Percentiles rank a stretch among this genome's conserved stretches.
phyloP scores from a whole-genome alignment of 2,329 filamentous ascomycete genomes.

The Fusarium sp. region DNA sequence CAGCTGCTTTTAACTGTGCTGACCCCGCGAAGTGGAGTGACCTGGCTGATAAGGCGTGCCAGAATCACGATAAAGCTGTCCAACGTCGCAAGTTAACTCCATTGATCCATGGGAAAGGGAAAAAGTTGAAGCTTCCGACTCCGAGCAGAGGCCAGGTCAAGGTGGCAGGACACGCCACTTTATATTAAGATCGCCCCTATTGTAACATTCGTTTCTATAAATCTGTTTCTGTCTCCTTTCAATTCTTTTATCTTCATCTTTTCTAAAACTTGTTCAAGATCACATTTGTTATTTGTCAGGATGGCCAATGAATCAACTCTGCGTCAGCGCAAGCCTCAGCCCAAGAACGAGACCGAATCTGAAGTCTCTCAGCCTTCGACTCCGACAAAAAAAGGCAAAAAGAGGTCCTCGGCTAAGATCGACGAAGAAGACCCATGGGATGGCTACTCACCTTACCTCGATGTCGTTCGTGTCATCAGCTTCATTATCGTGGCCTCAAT shows the following conservation, averaged over 20 bases:
- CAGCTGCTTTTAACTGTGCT: conserved; percentile 12
- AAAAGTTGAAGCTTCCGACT: conserved; percentile 26
- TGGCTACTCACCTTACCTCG: conserved; percentile 62
- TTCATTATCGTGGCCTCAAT: conserved; percentile 73
- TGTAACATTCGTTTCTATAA: conserved; percentile 7
- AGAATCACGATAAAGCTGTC: conserved; percentile 38
- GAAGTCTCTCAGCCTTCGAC: conserved; percentile 38
- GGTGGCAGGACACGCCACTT: conserved; percentile 33
- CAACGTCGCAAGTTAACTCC: conserved; percentile 22
- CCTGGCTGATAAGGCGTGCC: conserved; percentile 24
- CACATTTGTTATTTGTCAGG: conserved; percentile 6
- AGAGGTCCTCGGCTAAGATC: conserved; percentile 29
- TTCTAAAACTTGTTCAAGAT: not conserved
- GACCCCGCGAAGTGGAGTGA: conserved; percentile 36
- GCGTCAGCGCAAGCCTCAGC: conserved; percentile 55
- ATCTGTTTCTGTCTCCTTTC: not conserved
- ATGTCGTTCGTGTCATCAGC: conserved; percentile 73
- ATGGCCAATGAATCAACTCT: conserved; percentile 54
- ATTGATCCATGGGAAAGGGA: conserved; percentile 17
- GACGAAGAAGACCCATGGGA: conserved; percentile 62
- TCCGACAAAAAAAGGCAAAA: conserved; percentile 37
- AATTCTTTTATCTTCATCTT: not conserved
- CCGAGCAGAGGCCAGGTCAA: conserved; percentile 23
- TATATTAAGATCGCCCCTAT: conserved; percentile 21
- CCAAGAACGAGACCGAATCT: conserved; percentile 25